These are phyloP conservation scores for Ogataea polymorpha DNA, from an alignment of 805 yeast genomes.

Conservation along the genomic window DNA sequence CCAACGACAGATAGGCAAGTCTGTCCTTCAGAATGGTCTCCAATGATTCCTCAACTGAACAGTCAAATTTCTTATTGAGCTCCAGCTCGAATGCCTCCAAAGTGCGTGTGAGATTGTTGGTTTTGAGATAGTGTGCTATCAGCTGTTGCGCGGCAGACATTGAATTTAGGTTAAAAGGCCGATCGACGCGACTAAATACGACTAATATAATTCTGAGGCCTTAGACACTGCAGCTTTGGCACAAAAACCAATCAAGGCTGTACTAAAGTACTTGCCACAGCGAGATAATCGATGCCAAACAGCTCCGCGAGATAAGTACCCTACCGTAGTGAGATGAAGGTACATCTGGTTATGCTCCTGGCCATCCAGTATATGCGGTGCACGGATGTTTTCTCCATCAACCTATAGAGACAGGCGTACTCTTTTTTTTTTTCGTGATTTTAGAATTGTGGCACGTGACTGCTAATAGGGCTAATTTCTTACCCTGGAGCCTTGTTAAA, in stretches of 20 bases:
- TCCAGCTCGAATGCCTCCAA: slow-evolving; percentile 48
- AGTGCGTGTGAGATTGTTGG: slow-evolving; percentile 46
- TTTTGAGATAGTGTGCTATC: slow-evolving; percentile 57
- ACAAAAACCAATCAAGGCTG: too few relatives aligned
- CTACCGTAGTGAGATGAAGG: too few relatives aligned
- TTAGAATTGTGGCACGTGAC: slow-evolving; percentile 10
- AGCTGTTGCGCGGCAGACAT: slow-evolving; percentile 28
- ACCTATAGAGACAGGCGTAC: too few relatives aligned
- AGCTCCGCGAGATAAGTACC: too few relatives aligned
- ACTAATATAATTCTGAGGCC: too few relatives aligned
- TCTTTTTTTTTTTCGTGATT: not conserved
- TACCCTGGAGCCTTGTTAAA: slow-evolving; percentile 7
- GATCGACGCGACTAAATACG: slow-evolving; percentile 8
- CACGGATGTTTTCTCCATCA: too few relatives aligned
- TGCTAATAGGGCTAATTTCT: slow-evolving; percentile 1
- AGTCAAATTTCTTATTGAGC: slow-evolving; percentile 33
- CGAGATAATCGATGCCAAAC: too few relatives aligned
- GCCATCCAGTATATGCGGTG: too few relatives aligned
- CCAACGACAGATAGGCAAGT: slow-evolving; percentile 24
- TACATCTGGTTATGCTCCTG: too few relatives aligned
- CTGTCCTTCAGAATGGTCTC: slow-evolving; percentile 36
- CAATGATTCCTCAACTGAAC: slow-evolving; percentile 34
- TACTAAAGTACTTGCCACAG: too few relatives aligned
- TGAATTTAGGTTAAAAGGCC: not conserved
- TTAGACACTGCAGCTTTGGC: too few relatives aligned